Conservation (phyloP, 441 rosid species). For the Dalechampia spathulata region DNA sequence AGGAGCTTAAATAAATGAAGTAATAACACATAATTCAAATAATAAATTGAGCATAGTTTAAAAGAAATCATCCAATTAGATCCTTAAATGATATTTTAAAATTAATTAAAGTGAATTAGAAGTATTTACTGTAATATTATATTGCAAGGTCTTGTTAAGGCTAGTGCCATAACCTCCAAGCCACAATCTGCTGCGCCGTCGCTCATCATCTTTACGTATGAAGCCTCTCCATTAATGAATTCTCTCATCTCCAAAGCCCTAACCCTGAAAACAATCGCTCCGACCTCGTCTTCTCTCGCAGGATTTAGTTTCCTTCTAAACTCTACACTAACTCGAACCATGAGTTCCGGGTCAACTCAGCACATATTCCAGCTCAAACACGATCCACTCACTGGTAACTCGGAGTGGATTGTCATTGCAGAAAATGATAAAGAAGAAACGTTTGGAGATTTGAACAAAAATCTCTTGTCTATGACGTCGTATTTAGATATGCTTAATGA, state of each 20-base stretch:
- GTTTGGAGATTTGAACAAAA: slow-evolving; percentile 27
- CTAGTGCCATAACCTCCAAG: too few relatives aligned
- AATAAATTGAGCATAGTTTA: too few relatives aligned
- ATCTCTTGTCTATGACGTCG: slow-evolving; percentile 68
- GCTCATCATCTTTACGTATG: not conserved
- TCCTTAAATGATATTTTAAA: too few relatives aligned
- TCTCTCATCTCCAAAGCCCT: slow-evolving; percentile 34
- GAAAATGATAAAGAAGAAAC: slow-evolving; percentile 41
- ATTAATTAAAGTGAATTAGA: too few relatives aligned
- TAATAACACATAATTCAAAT: too few relatives aligned
- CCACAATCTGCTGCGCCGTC: too few relatives aligned
- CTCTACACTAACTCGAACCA: slow-evolving; percentile 27
- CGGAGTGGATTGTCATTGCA: slow-evolving; percentile 81
- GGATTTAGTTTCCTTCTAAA: slow-evolving; percentile 12
- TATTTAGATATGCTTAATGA: slow-evolving; percentile 98
- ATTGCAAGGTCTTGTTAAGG: too few relatives aligned
- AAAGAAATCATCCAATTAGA: too few relatives aligned
- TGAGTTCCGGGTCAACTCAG: slow-evolving; percentile 55
- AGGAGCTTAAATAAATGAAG: too few relatives aligned
- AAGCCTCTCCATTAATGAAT: too few relatives aligned
- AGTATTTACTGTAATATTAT: too few relatives aligned
- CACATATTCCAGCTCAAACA: slow-evolving; percentile 75
- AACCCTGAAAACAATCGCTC: slow-evolving; percentile 11
- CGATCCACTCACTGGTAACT: slow-evolving; percentile 76
- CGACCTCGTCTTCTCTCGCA: slow-evolving; percentile 7